phyloP scores from a whole-genome alignment of 768 basidiomycete genomes.

The Plicaturopsis crispa region DNA sequence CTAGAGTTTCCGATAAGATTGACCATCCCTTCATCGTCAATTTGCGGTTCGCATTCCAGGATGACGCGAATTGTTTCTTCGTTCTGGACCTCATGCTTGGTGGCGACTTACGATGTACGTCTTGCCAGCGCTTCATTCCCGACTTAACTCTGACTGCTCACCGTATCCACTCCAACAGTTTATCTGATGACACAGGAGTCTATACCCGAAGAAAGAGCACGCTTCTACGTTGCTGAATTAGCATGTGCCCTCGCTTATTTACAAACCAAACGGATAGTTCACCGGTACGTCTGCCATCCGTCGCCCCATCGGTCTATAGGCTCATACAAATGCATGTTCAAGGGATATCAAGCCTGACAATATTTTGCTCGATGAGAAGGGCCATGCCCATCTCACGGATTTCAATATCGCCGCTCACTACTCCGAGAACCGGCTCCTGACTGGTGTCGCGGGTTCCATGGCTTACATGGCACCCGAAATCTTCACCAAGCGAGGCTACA shows the following conservation, averaged over 20 bases:
- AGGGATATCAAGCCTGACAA: slow-evolving; percentile 98
- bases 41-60: slow-evolving; percentile 92
- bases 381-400: slow-evolving; percentile 95
- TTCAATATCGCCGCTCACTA: slow-evolving; percentile 99
- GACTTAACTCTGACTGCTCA: slow-evolving; percentile 1
- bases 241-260: slow-evolving; percentile 84
- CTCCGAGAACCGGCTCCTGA: slow-evolving; percentile 73
- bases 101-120: slow-evolving; percentile 89
- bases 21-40: slow-evolving; percentile 96
- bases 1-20: slow-evolving; percentile 42
- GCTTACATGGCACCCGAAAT: slow-evolving; percentile 98
- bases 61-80: slow-evolving; percentile 98
- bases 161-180: slow-evolving; percentile 38
- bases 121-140: neutral
- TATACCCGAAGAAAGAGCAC: slow-evolving; percentile 72
- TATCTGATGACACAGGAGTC: slow-evolving; percentile 79
- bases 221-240: slow-evolving; percentile 86
- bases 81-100: slow-evolving; percentile 97
- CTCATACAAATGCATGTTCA: slow-evolving; percentile 1
- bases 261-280: slow-evolving; percentile 91
- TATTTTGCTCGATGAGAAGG: slow-evolving; percentile 90
- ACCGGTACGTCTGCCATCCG: slow-evolving; percentile 56
- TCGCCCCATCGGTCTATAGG: slow-evolving; percentile 16
- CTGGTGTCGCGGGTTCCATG: slow-evolving; percentile 96
- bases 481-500: slow-evolving; percentile 88